These are phyloP conservation scores for Rubia peregrina DNA, from an alignment of 305 asterid genomes.

Conservation along the genomic window DNA sequence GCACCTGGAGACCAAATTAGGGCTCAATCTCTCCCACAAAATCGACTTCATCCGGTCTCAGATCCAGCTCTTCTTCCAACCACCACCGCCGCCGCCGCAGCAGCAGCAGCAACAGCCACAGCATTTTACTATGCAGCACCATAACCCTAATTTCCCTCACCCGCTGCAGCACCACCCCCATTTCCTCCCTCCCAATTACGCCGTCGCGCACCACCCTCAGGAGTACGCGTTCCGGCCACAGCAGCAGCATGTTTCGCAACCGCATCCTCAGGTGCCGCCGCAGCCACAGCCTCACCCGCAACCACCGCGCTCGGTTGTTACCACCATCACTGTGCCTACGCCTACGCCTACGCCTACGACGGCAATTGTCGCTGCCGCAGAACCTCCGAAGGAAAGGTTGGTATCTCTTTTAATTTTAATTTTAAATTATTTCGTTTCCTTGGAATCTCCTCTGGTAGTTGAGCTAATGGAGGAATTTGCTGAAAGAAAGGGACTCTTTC, in stretches of 20 bases:
- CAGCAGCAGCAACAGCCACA: slow-evolving; percentile 14
- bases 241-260: slow-evolving; percentile 11
- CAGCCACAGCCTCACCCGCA: slow-evolving; percentile 15
- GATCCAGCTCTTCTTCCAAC: slow-evolving; percentile 49
- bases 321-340: slow-evolving; percentile 22
- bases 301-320: slow-evolving; percentile 14
- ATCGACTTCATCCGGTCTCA: slow-evolving; percentile 50
- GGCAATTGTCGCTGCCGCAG: slow-evolving; percentile 19
- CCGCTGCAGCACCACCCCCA: slow-evolving; percentile 23
- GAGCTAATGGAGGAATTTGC: slow-evolving; percentile 3
- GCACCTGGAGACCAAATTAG: slow-evolving; percentile 48
- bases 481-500: slow-evolving; percentile 1
- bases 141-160: slow-evolving; percentile 34
- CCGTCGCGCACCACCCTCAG: slow-evolving; percentile 26
- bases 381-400: slow-evolving; percentile 41
- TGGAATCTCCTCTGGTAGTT: neutral
- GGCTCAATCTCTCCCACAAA: slow-evolving; percentile 39
- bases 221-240: slow-evolving; percentile 24
- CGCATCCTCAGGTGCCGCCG: neutral
- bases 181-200: slow-evolving; percentile 24
- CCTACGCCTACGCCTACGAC: too few species aligned
- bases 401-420: neutral
- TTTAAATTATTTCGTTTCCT: slow-evolving; percentile 17
- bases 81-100: slow-evolving; percentile 12
- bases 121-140: slow-evolving; percentile 36